A percentile compares a stretch with the other conserved stretches of the same genome.
Conservation (phyloP, 2,329 filamentous ascomycete genomes). For the Uncinocarpus reesii region DNA sequence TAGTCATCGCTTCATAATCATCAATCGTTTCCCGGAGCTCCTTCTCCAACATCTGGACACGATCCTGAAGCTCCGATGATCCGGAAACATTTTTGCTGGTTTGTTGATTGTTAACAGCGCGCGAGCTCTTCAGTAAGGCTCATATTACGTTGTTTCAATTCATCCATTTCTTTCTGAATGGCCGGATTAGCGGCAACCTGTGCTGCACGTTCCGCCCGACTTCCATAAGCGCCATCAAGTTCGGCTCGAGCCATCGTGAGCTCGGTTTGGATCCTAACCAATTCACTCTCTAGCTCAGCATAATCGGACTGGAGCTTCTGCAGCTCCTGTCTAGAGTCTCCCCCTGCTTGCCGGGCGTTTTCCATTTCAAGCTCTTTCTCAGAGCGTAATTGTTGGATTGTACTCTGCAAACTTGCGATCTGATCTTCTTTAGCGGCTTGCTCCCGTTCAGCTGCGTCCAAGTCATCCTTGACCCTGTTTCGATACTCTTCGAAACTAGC, state of each 20-base stretch:
- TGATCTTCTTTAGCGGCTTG: constrained; percentile 18
- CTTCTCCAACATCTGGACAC: constrained; percentile 48
- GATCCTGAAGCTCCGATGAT: constrained; percentile 34
- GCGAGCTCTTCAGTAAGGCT: constrained; percentile 41
- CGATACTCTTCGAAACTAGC: constrained; percentile 17
- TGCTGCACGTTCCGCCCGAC: constrained; percentile 57
- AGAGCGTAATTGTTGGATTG: constrained; percentile 22
- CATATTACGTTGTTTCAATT: constrained; percentile 41
- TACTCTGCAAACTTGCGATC: constrained; percentile 18
- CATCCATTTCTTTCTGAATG: constrained; percentile 51
- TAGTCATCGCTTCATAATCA: constrained; percentile 61
- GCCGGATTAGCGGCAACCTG: constrained; percentile 50
- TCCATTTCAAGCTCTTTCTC: constrained; percentile 27
- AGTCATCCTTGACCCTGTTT: constrained; percentile 1
- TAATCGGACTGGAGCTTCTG: constrained; percentile 41
- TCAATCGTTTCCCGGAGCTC: constrained; percentile 58
- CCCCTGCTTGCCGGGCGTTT: constrained; percentile 23
- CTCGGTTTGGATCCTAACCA: constrained; percentile 60
- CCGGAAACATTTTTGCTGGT: constrained; percentile 19
- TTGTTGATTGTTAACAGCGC: constrained; percentile 28
- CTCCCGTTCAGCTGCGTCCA: constrained; percentile 17
- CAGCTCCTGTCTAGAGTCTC: constrained; percentile 30
- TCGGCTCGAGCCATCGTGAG: constrained; percentile 85
- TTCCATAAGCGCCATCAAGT: constrained; percentile 87
- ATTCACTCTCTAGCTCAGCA: constrained; percentile 49